Evolutionary conservation across 106 monocot genomes (phyloP).

Genomic region (Acorus gramineus): DNA sequence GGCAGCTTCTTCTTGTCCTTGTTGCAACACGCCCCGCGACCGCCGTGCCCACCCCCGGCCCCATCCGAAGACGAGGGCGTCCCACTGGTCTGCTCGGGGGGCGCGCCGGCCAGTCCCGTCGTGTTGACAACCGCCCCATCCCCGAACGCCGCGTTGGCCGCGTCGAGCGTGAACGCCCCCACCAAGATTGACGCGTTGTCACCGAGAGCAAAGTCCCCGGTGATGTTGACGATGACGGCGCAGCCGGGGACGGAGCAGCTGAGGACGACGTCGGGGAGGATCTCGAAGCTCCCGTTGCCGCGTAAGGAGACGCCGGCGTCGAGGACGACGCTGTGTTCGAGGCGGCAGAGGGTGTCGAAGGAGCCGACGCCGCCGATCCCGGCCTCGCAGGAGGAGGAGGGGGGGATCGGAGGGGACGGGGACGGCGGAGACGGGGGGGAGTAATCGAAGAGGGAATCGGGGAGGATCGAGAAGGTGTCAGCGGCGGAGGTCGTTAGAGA

Average conservation of each 20-base stretch:
- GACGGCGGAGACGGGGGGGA: conserved; percentile 57
- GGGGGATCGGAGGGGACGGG: conserved; percentile 38
- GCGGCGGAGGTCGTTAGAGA: no score
- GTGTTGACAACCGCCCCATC: conserved; percentile 41
- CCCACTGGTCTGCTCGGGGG: conserved; percentile 82
- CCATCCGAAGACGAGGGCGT: conserved; percentile 47
- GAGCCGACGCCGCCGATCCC: conserved; percentile 71
- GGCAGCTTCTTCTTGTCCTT: conserved; percentile 56
- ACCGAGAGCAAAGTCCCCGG: conserved; percentile 45
- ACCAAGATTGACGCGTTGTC: conserved; percentile 45
- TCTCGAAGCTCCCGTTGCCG: conserved; percentile 59
- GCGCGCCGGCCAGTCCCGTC: conserved; percentile 62
- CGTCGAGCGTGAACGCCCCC: conserved; percentile 41
- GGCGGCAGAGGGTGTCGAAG: conserved; percentile 70
- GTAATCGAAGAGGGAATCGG: conserved; percentile 39
- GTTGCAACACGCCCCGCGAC: conserved; percentile 88
- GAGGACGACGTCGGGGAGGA: conserved; percentile 46
- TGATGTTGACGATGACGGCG: conserved; percentile 40
- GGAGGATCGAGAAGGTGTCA: conserved; percentile 9
- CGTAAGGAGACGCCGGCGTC: conserved; percentile 42
- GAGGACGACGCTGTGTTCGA: conserved; percentile 28
- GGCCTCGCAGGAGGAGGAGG: conserved; percentile 58
- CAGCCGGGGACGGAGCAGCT: conserved; percentile 58
- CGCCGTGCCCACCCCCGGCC: conserved; percentile 90
- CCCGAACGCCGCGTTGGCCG: conserved; percentile 42